A percentile compares a stretch with the other conserved stretches of the same genome.
These are phyloP conservation scores for Penicillium dipodomyicola DNA, from an alignment of 495 filamentous ascomycete species.

Conservation along the genomic window DNA sequence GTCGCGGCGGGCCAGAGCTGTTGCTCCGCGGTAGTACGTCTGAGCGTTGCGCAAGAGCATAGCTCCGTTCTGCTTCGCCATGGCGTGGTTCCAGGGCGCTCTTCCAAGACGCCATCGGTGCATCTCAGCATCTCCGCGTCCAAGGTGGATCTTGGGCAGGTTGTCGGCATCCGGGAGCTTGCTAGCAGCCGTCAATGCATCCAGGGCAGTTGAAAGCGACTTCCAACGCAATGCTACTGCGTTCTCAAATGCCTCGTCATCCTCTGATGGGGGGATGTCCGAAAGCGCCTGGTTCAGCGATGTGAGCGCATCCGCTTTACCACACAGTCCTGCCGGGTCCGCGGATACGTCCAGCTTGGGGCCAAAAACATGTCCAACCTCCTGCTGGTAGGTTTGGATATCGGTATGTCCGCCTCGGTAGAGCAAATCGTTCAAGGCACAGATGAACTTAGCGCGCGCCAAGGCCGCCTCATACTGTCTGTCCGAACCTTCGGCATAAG, in stretches of 20 bases:
- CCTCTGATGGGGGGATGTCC: conserved; percentile 34
- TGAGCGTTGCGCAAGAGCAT: conserved; percentile 60
- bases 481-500: conserved; percentile 44
- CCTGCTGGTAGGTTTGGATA: conserved; percentile 48
- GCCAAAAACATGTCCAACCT: conserved; percentile 45
- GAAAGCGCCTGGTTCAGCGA: conserved; percentile 48
- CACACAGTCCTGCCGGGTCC: conserved; percentile 52
- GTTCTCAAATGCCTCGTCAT: conserved; percentile 27
- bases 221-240: conserved; percentile 46
- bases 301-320: conserved; percentile 57
- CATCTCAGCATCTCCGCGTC: conserved; percentile 62
- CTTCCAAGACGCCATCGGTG: conserved; percentile 54
- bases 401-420: conserved; percentile 51
- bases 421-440: conserved; percentile 52
- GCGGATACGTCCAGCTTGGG: conserved; percentile 39
- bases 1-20: conserved; percentile 44
- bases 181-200: conserved; percentile 51
- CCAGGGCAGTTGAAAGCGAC: conserved; percentile 46
- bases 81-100: conserved; percentile 42
- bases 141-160: conserved; percentile 57
- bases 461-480: conserved; percentile 52
- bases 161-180: conserved; percentile 53
- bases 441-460: conserved; percentile 51
- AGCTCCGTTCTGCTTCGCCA: conserved; percentile 46
- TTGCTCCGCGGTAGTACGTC: conserved; percentile 62